These are phyloP conservation scores for Marasmius sp. DNA, from an alignment of 1,284 basidiomycete species.

Conservation along the genomic window DNA sequence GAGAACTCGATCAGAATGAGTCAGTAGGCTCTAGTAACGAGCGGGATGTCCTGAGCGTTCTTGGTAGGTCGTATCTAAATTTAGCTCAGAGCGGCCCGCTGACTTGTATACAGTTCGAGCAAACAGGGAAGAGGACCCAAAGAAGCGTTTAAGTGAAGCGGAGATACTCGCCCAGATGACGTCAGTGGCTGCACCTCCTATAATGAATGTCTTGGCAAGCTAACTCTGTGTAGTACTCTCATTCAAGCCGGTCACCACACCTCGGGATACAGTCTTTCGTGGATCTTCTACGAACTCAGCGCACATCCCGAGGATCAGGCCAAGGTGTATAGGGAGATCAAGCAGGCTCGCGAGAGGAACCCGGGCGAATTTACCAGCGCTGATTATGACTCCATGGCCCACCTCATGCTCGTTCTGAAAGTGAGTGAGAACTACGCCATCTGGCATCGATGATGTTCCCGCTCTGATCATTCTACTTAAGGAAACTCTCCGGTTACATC, in stretches of 20 bases:
- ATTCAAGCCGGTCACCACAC: conserved; percentile 16
- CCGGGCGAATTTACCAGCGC: background rate
- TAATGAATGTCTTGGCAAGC: background rate
- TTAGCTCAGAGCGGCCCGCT: too few relatives aligned
- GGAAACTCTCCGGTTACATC: conserved; percentile 22
- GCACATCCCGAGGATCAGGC: conserved; percentile 14
- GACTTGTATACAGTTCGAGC: conserved; percentile 16
- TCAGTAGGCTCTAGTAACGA: background rate
- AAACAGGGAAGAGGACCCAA: conserved; percentile 23
- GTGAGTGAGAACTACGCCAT: background rate
- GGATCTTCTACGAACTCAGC: conserved; percentile 15
- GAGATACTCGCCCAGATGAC: conserved; percentile 25
- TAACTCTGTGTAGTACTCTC: conserved; percentile 11
- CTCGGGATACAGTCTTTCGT: conserved; percentile 12
- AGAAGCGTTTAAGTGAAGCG: conserved; percentile 18
- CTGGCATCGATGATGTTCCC: background rate
- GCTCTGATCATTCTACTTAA: conserved; percentile 3
- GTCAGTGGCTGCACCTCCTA: conserved; percentile 7
- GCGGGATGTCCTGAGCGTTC: conserved; percentile 26
- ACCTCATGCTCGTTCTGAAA: background rate
- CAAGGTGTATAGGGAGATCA: conserved; percentile 9
- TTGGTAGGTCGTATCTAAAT: conserved; percentile 20
- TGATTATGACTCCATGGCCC: conserved; percentile 2
- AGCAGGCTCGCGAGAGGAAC: background rate
- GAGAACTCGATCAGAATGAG: background rate